phyloP scores from a whole-genome alignment of 352 stramenopile genomes.

The Paralagenidium karlingii region DNA sequence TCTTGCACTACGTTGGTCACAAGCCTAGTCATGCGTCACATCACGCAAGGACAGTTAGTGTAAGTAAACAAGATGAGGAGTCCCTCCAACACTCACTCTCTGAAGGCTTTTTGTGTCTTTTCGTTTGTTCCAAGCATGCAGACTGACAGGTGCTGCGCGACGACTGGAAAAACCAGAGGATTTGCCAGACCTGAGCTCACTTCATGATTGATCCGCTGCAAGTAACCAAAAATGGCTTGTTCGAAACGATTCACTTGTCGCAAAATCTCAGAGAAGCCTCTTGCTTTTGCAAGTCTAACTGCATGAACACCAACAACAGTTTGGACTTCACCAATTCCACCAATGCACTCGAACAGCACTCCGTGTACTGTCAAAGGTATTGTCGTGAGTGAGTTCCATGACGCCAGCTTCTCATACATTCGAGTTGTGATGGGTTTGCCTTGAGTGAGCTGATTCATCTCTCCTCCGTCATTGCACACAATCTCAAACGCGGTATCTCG shows the following conservation, averaged over 20 bases:
- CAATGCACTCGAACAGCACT: conserved; percentile 70
- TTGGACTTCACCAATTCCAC: conserved; percentile 51
- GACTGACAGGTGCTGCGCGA: conserved; percentile 62
- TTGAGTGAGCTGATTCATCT: not conserved
- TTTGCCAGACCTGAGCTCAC: conserved; percentile 61
- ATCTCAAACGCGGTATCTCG: conserved; percentile 44
- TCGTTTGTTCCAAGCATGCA: conserved; percentile 60
- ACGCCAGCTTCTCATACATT: conserved; percentile 46
- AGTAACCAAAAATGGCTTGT: conserved; percentile 31
- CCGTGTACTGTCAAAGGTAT: conserved; percentile 74
- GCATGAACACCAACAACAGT: conserved; percentile 20
- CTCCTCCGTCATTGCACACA: conserved; percentile 12
- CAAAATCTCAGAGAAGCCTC: conserved; percentile 11
- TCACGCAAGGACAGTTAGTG: too few species aligned
- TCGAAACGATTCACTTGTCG: not conserved
- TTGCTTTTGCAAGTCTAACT: conserved; percentile 22
- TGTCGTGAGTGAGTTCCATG: conserved; percentile 36
- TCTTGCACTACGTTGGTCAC: not conserved
- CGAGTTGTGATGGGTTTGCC: conserved; percentile 35
- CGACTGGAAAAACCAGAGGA: conserved; percentile 61
- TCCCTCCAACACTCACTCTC: conserved; percentile 20
- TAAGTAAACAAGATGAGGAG: not conserved
- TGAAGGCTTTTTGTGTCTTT: conserved; percentile 45
- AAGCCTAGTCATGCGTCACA: too few species aligned
- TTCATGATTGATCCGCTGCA: conserved; percentile 51